Percentiles rank a stretch among this genome's conserved stretches.
phyloP scores from a whole-genome alignment of 2,329 filamentous ascomycete genomes.

The Exophiala spinifera region DNA sequence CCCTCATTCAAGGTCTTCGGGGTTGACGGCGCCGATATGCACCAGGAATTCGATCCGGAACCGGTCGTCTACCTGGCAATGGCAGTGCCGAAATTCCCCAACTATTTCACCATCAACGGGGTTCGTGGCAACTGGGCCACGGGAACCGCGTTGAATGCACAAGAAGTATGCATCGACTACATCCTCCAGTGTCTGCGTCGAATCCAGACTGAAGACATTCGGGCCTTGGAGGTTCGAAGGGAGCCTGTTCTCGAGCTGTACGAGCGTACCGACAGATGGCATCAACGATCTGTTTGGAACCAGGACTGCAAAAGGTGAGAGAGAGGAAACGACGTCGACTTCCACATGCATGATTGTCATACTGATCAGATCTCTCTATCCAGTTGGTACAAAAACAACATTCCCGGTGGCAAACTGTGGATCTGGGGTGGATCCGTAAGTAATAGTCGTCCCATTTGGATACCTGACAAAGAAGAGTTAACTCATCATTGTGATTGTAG shows the following conservation, averaged over 20 bases:
- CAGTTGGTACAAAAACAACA: constrained; percentile 35
- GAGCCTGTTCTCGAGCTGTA: constrained; percentile 27
- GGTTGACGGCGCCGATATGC: constrained; percentile 33
- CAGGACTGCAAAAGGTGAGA: constrained; percentile 37
- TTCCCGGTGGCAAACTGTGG: constrained; percentile 3
- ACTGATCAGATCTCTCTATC: no score
- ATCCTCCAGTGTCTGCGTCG: no score
- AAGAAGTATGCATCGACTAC: constrained; percentile 31
- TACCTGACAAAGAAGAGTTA: no score
- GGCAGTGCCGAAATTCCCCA: constrained; percentile 46
- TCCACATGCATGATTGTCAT: no score
- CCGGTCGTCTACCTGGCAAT: constrained; percentile 32
- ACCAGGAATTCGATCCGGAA: constrained; percentile 47
- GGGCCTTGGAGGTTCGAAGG: constrained; percentile 22
- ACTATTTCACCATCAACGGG: constrained; percentile 35
- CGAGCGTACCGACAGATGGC: constrained; percentile 25
- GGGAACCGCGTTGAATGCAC: constrained; percentile 30
- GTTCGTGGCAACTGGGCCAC: constrained; percentile 32
- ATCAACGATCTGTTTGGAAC: constrained; percentile 34
- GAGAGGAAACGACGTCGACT: no score
- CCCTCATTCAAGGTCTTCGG: constrained; percentile 44
- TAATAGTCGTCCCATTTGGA: no score
- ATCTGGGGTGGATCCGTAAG: constrained; percentile 13
- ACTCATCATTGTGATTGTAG: no score
- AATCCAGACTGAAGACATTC: no score